These are phyloP conservation scores for Pleoardoris graminearum DNA, from an alignment of 2,329 filamentous ascomycete species.

Conservation along the genomic window DNA sequence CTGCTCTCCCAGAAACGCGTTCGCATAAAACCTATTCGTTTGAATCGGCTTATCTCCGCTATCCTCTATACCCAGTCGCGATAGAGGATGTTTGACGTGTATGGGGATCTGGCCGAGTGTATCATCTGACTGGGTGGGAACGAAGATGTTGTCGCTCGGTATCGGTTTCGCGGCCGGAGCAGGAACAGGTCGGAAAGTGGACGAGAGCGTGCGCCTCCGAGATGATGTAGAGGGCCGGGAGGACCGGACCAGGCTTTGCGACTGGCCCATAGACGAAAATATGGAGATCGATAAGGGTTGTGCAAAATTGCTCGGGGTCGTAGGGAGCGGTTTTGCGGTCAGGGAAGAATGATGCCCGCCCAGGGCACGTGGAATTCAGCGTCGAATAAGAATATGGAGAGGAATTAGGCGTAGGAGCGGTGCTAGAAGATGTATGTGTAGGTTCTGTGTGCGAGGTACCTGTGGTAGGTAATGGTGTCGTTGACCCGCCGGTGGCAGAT, in stretches of 20 bases:
- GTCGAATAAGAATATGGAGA: background rate
- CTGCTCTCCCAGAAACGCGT: constrained; percentile 77
- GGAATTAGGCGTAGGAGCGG: background rate
- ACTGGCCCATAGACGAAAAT: background rate
- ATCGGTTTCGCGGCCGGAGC: constrained; percentile 8
- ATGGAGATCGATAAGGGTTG: background rate
- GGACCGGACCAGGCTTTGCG: background rate
- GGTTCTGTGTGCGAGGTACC: background rate
- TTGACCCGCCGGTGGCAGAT: background rate
- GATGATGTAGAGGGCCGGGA: background rate
- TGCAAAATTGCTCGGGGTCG: background rate
- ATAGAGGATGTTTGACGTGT: constrained; percentile 47
- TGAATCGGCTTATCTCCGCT: constrained; percentile 54
- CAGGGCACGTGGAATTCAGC: background rate
- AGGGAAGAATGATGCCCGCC: background rate
- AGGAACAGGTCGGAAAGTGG: background rate
- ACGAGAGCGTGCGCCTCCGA: background rate
- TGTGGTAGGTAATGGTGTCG: background rate
- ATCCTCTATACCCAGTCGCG: constrained; percentile 45
- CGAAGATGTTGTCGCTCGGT: constrained; percentile 45
- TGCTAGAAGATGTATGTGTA: background rate
- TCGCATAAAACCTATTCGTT: constrained; percentile 74
- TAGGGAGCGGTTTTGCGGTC: background rate
- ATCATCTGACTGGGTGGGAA: constrained; percentile 45
- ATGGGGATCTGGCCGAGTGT: constrained; percentile 48